A percentile compares a stretch with the other conserved stretches of the same genome.
Evolutionary conservation across 179 eudicot species (phyloP).

Genomic region (Patellifolia procumbens): DNA sequence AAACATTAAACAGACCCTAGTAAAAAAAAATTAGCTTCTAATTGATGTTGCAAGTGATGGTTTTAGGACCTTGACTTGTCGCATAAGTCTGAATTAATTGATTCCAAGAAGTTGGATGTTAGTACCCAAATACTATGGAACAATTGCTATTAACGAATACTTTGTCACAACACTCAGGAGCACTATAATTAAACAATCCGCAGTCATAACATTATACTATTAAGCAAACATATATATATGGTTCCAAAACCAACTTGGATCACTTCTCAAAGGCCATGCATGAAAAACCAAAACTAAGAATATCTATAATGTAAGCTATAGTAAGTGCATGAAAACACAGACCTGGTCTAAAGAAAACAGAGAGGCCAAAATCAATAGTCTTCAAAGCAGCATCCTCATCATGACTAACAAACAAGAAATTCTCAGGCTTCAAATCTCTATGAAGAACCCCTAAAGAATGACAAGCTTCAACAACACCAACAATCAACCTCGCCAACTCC

Average conservation of each 20-base stretch:
- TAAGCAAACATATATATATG: neutral
- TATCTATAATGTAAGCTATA: too few relatives aligned
- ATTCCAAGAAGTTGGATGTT: neutral
- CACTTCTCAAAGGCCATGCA: too few relatives aligned
- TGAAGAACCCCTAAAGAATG: slow-evolving; percentile 48
- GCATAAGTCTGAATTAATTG: neutral
- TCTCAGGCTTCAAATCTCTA: slow-evolving; percentile 49
- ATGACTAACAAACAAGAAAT: slow-evolving; percentile 42
- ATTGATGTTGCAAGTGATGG: too few relatives aligned
- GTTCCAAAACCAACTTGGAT: neutral
- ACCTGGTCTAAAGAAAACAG: slow-evolving; percentile 52
- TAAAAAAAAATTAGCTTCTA: neutral
- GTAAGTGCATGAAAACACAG: neutral
- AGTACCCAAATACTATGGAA: neutral
- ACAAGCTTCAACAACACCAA: slow-evolving; percentile 42
- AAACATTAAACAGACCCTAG: neutral
- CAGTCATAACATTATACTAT: too few relatives aligned
- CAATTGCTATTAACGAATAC: too few relatives aligned
- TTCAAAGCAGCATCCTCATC: slow-evolving; percentile 39
- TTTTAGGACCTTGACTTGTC: too few relatives aligned
- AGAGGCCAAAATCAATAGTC: slow-evolving; percentile 52
- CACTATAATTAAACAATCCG: neutral
- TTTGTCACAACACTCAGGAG: neutral
- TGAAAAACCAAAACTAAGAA: neutral
- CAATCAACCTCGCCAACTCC: slow-evolving; percentile 38